Percentiles rank a stretch among this genome's conserved stretches.
Conservation (phyloP, 2,329 filamentous ascomycete genomes). For the Beauveria rudraprayagi region DNA sequence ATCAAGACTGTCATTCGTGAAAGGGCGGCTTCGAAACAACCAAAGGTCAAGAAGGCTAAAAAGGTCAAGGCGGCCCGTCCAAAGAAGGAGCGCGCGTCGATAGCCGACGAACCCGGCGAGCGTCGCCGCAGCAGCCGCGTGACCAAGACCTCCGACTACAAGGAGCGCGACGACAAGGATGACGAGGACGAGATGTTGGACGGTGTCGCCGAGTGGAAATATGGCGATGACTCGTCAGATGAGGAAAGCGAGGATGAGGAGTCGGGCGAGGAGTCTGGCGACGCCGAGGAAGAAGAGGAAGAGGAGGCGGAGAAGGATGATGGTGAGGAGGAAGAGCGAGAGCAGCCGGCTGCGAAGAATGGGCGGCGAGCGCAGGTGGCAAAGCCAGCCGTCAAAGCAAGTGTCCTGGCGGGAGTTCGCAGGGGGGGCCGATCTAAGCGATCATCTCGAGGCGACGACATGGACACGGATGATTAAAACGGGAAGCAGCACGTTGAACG, state of each 20-base stretch:
- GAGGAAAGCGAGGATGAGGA: slow-evolving; percentile 11
- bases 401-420: slow-evolving; percentile 15
- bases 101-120: slow-evolving; percentile 31
- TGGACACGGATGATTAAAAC: slow-evolving; percentile 26
- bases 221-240: slow-evolving; percentile 28
- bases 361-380: slow-evolving; percentile 14
- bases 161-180: slow-evolving; percentile 48
- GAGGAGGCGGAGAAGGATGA: slow-evolving; percentile 1
- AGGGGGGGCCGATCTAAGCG: slow-evolving; percentile 18
- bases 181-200: slow-evolving; percentile 56
- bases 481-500: neutral
- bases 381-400: slow-evolving; percentile 20
- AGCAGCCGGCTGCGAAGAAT: slow-evolving; percentile 13
- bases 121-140: slow-evolving; percentile 50
- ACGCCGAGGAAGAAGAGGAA: slow-evolving; percentile 11
- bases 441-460: slow-evolving; percentile 22
- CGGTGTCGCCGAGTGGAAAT: slow-evolving; percentile 52
- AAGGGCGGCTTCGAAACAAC: slow-evolving; percentile 22
- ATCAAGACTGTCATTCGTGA: slow-evolving; percentile 29
- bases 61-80: slow-evolving; percentile 21
- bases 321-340: slow-evolving; percentile 11
- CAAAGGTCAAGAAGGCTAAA: slow-evolving; percentile 25
- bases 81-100: slow-evolving; percentile 21
- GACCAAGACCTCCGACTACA: slow-evolving; percentile 40
- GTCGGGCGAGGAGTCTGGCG: slow-evolving; percentile 13